Base-by-base conservation (phyloP, 2,329 filamentous ascomycete species). In the Aquanectria penicillioides region DNA sequence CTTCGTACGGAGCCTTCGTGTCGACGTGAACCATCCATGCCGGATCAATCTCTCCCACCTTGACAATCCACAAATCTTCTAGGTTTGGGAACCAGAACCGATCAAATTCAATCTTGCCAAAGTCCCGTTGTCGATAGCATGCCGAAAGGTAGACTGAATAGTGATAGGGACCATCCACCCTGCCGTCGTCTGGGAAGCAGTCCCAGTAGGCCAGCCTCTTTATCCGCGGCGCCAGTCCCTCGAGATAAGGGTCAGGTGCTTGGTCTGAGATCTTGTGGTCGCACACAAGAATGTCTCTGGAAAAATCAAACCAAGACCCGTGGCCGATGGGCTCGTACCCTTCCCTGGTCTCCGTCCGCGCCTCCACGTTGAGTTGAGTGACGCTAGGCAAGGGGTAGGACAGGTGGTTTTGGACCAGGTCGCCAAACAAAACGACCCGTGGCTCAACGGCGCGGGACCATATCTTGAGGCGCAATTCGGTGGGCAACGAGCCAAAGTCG, bases 41-140 rank as follows among this genome's bases (percentile, higher is more conserved):
- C 34, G 68, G 65, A 41, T 77, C 74, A 11, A 78, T 71, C 43
- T 76, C 74, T 18, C 75, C 75, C 52, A 78, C 68, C 57, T 78
- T 77, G 58, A 78, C 69, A 57, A 77, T 74, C 75, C 75, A 78
- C 17, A 77, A 55, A 15, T 77, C 74, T 29, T 71, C 67, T 41
- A 77, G 57, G 57, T 77, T 77, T 4, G 75, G 75, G 38, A 78
- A 78, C 74, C 74, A 76, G 34, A 77, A 72, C 15, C 72, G 70
- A 53, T 75, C 73, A 48, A 77, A 76, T 34, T 74, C 73, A 29
- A 77, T 71, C 55, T 70, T 70, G 48, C 73, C 70, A 57, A 69
- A 68, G 33, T 69, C 55, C 31, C 65, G 65, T 38, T 72, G 67
- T 4, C 73, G 69, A 52, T 74, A 76, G 41, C 69, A 73, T 17